Evolutionary conservation across 441 rosid species (phyloP).

Genomic region (Biscutella laevigata): DNA sequence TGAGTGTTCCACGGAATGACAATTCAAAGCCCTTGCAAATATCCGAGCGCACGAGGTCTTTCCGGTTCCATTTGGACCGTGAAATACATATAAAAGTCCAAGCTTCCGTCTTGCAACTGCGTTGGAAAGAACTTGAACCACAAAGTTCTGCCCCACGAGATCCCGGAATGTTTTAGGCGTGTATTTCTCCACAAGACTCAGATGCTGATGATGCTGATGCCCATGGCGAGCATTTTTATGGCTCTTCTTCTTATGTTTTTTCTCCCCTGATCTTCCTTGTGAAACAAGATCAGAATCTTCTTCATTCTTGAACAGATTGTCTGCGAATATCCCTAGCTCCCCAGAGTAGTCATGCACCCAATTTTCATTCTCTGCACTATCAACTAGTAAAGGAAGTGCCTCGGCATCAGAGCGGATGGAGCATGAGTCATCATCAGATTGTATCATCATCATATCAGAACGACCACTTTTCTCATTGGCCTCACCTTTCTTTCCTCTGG

Average conservation of each 20-base stretch:
- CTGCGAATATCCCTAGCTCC: constrained; percentile 88
- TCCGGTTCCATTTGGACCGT: constrained; percentile 97
- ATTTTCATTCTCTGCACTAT: constrained; percentile 56
- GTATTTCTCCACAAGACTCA: constrained; percentile 77
- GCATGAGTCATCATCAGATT: constrained; percentile 49
- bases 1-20: constrained; percentile 64
- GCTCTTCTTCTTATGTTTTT: constrained; percentile 28
- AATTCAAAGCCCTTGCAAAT: constrained; percentile 84
- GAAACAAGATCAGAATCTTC: constrained; percentile 79
- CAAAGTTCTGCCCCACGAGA: constrained; percentile 83
- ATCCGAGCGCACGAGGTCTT: constrained; percentile 94
- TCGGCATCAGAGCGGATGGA: constrained; percentile 54
- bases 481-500: constrained; percentile 51
- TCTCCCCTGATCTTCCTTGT: constrained; percentile 59
- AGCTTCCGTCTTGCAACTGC: constrained; percentile 66
- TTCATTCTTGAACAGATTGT: constrained; percentile 63
- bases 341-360: constrained; percentile 93
- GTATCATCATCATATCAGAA: constrained; percentile 52
- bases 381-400: constrained; percentile 82
- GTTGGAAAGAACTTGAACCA: constrained; percentile 86
- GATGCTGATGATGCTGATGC: constrained; percentile 67
- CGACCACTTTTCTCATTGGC: constrained; percentile 48
- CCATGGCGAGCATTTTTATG: constrained; percentile 32
- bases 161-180: constrained; percentile 72
- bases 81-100: constrained; percentile 78